Conservation (phyloP, 208 protist species). For the Trypanosoma avium region DNA sequence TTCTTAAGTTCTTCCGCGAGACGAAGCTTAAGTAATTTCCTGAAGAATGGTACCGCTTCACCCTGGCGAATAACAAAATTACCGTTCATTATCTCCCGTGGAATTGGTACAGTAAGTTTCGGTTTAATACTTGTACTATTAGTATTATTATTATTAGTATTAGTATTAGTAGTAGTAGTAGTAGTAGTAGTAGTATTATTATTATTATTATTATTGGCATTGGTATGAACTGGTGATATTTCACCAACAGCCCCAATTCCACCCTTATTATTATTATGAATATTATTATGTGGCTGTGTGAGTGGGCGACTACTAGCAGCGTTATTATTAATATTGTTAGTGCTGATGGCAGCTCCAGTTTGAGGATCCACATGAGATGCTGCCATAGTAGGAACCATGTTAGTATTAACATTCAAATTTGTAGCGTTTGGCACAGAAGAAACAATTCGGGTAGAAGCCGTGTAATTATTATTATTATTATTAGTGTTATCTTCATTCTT, state of each 20-base stretch:
- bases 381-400: too few relatives aligned
- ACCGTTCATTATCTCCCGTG: constrained; percentile 10
- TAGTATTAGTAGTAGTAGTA: background rate
- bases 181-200: background rate
- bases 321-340: background rate
- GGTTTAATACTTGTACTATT: background rate
- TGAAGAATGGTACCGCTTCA: constrained; percentile 18
- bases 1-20: constrained; percentile 14
- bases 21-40: constrained; percentile 14
- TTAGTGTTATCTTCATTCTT: background rate
- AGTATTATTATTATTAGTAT: background rate
- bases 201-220: background rate
- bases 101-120: background rate
- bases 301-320: background rate
- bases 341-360: background rate
- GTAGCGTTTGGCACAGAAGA: background rate
- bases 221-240: background rate
- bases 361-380: too few relatives aligned
- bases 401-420: constrained; percentile 1
- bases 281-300: background rate
- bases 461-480: background rate
- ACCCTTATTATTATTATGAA: background rate
- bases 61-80: constrained; percentile 16
- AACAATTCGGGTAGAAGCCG: too few relatives aligned
- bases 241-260: background rate